Percentiles rank a stretch among this genome's conserved stretches.
Conservation (phyloP, 768 basidiomycete species). For the Exidia glandulosa region DNA sequence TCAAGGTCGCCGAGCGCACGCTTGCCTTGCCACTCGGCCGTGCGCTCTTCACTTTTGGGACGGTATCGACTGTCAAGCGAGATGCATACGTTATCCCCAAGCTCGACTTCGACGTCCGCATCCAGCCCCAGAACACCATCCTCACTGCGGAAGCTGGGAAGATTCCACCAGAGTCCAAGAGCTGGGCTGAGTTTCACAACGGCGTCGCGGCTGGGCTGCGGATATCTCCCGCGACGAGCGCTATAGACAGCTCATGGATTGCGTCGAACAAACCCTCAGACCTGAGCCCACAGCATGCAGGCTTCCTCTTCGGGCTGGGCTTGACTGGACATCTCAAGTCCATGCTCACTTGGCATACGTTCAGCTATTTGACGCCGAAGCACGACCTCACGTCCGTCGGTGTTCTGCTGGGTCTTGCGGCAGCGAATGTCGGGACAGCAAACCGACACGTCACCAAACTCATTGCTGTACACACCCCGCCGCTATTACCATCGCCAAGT, state of each 20-base stretch:
- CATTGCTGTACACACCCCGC: constrained; percentile 86
- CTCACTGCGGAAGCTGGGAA: constrained; percentile 62
- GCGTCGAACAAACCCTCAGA: constrained; percentile 90
- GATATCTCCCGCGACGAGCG: constrained; percentile 59
- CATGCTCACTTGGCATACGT: constrained; percentile 92
- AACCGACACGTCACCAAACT: constrained; percentile 86
- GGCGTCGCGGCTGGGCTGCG: constrained; percentile 89
- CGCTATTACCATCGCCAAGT: constrained; percentile 74
- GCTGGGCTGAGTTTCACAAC: constrained; percentile 98
- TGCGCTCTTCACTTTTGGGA: constrained; percentile 85
- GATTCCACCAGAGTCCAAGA: constrained; percentile 55
- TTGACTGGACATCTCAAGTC: constrained; percentile 82
- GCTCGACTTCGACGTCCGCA: constrained; percentile 61
- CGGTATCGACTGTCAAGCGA: constrained; percentile 59
- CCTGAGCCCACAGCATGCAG: constrained; percentile 89
- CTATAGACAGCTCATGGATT: constrained; percentile 90
- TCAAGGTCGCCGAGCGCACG: constrained; percentile 76
- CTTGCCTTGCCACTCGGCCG: constrained; percentile 84
- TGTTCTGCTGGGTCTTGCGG: constrained; percentile 84
- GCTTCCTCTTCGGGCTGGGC: constrained; percentile 87
- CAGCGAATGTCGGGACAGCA: constrained; percentile 76
- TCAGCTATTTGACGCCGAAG: constrained; percentile 88
- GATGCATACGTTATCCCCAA: constrained; percentile 74
- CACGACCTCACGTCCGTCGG: constrained; percentile 94
- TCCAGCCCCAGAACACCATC: constrained; percentile 61